Evolutionary conservation across 1,139 yeast genomes (phyloP), one percentile per base, ranked within the genome.

Genomic region (Kluyveromyces marxianus): DNA sequence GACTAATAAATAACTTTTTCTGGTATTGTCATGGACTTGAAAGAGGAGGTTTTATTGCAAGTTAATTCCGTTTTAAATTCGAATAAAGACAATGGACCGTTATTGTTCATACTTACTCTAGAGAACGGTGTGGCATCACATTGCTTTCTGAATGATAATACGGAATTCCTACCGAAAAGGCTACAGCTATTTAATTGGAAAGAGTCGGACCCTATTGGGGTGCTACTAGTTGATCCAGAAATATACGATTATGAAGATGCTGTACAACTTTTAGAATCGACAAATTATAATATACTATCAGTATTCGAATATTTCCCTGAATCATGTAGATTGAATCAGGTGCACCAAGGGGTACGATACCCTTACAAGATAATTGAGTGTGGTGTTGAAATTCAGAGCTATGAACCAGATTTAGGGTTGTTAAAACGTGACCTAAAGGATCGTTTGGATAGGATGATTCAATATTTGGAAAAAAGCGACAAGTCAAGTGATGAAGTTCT

Each of bases 371-470:
- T 40, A 25, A 40, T 40, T 10, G n/a, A 34, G n/a, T 28, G 33
- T 40, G 43, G 33, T 25, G 32, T 40, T 4, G 38, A 35, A 7
- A 34, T 40, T 4, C 38, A 35, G 32, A 38, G 35, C 3, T 31
- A 34, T n/a, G 25, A 27, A 4, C 25, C 37, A 7, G 47, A 41
- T 25, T 26, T 33, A 21, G 25, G 8, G 6, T 25, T 37, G 14
- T 35, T 44, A 8, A 42, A 43, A 37, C 46, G 50, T 36, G 53
- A 54, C 34, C 34, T 61, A 5, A 45, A 50, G 3, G 49, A 44
- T 31, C 43, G 52, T 35, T 46, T 60, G 7, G 54, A 53, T 41
- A 46, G 41, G 6, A 56, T 60, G 30, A 44, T 54, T 10, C 33
- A 35, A 4, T 54, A 58, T 45, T 44, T 58, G 34, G 45, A 51